phyloP scores from a whole-genome alignment of 352 stramenopile genomes.

The Globisporangium barbulae region DNA sequence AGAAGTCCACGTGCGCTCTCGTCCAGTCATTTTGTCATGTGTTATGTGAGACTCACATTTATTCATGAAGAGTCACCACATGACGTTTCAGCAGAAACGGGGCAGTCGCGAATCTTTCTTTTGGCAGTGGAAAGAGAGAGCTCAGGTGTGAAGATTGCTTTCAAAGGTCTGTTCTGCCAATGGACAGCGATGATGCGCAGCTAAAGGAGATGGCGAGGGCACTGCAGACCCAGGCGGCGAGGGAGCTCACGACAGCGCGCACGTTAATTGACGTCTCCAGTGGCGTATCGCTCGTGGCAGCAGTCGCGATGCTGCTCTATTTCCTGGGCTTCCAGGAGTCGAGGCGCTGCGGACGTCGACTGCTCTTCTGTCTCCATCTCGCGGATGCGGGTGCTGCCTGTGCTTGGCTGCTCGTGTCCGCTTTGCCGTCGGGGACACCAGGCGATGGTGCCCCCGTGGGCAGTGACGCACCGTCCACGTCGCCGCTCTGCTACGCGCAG shows the following conservation, averaged over 20 bases:
- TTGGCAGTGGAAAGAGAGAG: background rate
- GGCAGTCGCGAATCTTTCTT: background rate
- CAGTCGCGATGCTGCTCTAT: constrained; percentile 49
- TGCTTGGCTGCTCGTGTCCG: constrained; percentile 55
- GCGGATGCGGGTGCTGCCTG: constrained; percentile 42
- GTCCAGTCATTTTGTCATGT: background rate
- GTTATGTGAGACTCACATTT: background rate
- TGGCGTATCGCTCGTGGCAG: constrained; percentile 35
- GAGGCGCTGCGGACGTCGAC: constrained; percentile 50
- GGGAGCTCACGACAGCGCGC: constrained; percentile 37
- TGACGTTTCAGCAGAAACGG: background rate
- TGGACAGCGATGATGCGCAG: background rate
- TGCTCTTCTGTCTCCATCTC: constrained; percentile 65
- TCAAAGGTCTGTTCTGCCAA: background rate
- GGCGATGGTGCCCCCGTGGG: background rate
- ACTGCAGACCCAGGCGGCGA: constrained; percentile 3
- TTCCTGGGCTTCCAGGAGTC: constrained; percentile 67
- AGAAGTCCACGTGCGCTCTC: background rate
- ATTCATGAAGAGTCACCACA: background rate
- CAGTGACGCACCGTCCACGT: background rate
- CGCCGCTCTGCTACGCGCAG: constrained; percentile 20
- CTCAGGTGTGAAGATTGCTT: background rate
- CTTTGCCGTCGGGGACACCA: constrained; percentile 21
- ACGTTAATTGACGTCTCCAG: constrained; percentile 39
- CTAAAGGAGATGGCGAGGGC: constrained; percentile 33